Base-by-base conservation (phyloP, 2,329 filamentous ascomycete species). In the Cryphonectria naterciae region DNA sequence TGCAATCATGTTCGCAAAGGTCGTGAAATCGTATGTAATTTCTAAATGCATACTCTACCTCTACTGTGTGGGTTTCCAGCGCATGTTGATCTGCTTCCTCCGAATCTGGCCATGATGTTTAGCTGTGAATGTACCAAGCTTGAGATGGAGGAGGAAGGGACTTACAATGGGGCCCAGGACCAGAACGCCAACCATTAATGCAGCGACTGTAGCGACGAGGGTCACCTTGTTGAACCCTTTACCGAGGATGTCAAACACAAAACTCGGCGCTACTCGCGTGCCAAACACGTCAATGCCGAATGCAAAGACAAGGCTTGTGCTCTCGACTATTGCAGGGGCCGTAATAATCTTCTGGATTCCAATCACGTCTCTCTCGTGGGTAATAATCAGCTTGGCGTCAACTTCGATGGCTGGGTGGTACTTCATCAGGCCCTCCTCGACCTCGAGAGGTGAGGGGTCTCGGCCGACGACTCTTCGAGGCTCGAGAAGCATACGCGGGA, bases 221-320 rank as follows among this genome's bases (percentile, higher is more conserved):
- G 94, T 92, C 69, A 94, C 79, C 85, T 97, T 98, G 79, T 95
- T 96, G 81, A 99, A 99, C 2, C 93, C 93, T 81, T 94, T 96
- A 73, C 94, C 96, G 22, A 99, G 83, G 58, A 98, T 89, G 82
- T 99, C 96, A 80, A 99, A 99, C 22, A 92, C 88, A 76, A 92
- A 90, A 80, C 94, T 97, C 0, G 96, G 96, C n/a, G 92, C 89
- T 15, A 97, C 88, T 67, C 94, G 86, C 1, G 94, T 95, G 19
- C 93, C 94, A 75, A 97, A 99, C 1, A 98, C 84, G 79, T 99
- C 96, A 19, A 94, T 80, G 4, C 96, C 96, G 77, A 92, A 97
- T 0, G 94, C 94, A 77, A 98, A 92, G 17, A 99, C 87, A 69
- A 98, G 80, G 76, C 92, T 95, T 1, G 96, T 98, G 81, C 95